phyloP scores from a whole-genome alignment of 2,329 filamentous ascomycete species.

The Cladosporium phlei region DNA sequence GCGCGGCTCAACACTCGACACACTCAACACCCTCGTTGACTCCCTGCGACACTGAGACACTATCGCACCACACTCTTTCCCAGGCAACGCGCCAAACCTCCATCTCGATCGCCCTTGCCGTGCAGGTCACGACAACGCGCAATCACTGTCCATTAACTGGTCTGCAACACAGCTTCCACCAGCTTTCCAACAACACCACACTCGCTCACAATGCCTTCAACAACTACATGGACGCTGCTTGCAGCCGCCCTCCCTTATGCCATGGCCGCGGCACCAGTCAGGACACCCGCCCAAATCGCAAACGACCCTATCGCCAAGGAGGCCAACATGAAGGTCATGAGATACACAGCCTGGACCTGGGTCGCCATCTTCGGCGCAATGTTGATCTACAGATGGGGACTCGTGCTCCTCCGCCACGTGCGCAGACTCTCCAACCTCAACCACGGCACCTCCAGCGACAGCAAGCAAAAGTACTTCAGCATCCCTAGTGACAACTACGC shows the following conservation, averaged over 20 bases:
- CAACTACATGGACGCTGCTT: slow-evolving; percentile 8
- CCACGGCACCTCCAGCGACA: slow-evolving; percentile 56
- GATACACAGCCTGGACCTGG: slow-evolving; percentile 46
- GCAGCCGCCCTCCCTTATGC: slow-evolving; percentile 12
- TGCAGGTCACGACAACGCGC: slow-evolving; percentile 11
- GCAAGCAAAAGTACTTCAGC: slow-evolving; percentile 68
- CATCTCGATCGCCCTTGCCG: neutral
- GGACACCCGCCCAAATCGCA: slow-evolving; percentile 6
- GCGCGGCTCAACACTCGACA: slow-evolving; percentile 5
- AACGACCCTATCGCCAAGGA: slow-evolving; percentile 10
- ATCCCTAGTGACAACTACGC: slow-evolving; percentile 50
- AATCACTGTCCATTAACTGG: slow-evolving; percentile 4
- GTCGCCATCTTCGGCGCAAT: slow-evolving; percentile 59
- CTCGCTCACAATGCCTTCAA: slow-evolving; percentile 3
- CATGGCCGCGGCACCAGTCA: slow-evolving; percentile 10
- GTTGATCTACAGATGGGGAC: slow-evolving; percentile 61
- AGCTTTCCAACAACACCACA: neutral
- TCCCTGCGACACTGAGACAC: slow-evolving; percentile 3
- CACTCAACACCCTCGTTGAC: slow-evolving; percentile 8
- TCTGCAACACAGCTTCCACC: slow-evolving; percentile 3
- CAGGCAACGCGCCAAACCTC: slow-evolving; percentile 11
- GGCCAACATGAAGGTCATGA: slow-evolving; percentile 31
- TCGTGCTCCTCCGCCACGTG: slow-evolving; percentile 61
- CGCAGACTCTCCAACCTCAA: slow-evolving; percentile 70
- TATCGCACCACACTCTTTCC: slow-evolving; percentile 9